phyloP scores from a whole-genome alignment of 2,329 filamentous ascomycete species.

The Neurospora sp. region DNA sequence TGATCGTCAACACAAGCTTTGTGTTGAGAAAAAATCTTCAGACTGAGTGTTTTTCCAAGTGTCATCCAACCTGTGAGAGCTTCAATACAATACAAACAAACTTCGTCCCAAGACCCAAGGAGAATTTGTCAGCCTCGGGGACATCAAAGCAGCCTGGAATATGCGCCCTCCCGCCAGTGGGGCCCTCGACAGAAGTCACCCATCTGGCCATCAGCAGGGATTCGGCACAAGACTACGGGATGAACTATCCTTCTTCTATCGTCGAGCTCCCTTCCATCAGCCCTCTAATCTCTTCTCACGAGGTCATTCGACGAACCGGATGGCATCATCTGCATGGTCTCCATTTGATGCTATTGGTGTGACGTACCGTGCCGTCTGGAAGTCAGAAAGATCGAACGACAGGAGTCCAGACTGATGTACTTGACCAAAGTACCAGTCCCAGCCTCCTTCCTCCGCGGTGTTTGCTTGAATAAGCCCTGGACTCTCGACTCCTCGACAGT shows the following conservation, averaged over 20 bases:
- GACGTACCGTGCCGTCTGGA: not conserved
- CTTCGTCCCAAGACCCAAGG: not conserved
- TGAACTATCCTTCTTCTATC: not conserved
- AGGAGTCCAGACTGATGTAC: not conserved
- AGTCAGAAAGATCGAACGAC: not conserved
- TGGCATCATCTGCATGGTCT: not conserved
- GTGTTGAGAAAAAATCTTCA: not conserved
- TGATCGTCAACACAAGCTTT: not conserved
- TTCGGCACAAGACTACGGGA: not conserved
- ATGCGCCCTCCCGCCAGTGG: not conserved
- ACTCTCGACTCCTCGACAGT: not conserved
- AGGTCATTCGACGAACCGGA: not conserved
- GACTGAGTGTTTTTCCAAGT: not conserved
- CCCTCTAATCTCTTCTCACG: not conserved
- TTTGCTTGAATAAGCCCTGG: not conserved
- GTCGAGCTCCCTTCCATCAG: not conserved
- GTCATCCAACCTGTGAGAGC: not conserved
- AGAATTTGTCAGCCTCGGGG: not conserved
- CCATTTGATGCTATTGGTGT: not conserved
- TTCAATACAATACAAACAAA: not conserved
- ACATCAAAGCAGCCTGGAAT: not conserved
- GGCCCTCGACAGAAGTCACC: not conserved
- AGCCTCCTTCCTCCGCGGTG: not conserved
- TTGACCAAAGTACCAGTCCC: not conserved
- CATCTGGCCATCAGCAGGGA: not conserved